Evolutionary conservation across 2,329 filamentous ascomycete genomes (phyloP).

Genomic region (Didymella segeticola): DNA sequence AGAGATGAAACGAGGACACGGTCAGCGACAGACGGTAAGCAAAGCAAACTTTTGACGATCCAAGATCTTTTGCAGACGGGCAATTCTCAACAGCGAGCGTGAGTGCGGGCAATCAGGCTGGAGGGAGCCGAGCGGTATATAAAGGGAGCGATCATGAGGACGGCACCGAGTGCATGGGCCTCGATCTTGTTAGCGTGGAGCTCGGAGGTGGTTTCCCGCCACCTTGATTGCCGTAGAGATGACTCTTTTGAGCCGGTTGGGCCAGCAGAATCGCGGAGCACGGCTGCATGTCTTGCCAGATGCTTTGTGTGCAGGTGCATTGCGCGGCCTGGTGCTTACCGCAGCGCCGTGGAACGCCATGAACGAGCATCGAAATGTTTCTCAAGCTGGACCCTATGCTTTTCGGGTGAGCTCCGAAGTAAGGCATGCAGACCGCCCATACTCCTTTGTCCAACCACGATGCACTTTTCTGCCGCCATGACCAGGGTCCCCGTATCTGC

Average conservation of each 20-base stretch:
- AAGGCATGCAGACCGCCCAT: slow-evolving; percentile 2
- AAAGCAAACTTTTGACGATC: slow-evolving; percentile 8
- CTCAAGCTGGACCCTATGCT: slow-evolving; percentile 2
- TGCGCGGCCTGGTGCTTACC: slow-evolving; percentile 10
- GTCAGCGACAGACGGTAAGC: slow-evolving; percentile 33
- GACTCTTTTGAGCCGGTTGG: slow-evolving; percentile 13
- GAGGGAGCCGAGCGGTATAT: slow-evolving; percentile 31
- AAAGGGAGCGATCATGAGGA: slow-evolving; percentile 36
- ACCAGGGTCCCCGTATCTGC: slow-evolving; percentile 20
- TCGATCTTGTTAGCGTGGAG: slow-evolving; percentile 17
- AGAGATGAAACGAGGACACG: slow-evolving; percentile 14
- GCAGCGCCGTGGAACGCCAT: slow-evolving; percentile 8
- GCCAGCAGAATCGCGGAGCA: slow-evolving; percentile 6
- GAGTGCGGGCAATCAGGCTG: slow-evolving; percentile 26
- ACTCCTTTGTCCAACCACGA: not conserved
- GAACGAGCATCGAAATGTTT: slow-evolving; percentile 10
- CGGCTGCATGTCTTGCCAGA: slow-evolving; percentile 20
- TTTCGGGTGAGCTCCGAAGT: slow-evolving; percentile 16
- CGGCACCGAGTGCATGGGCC: slow-evolving; percentile 19
- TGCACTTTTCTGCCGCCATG: slow-evolving; percentile 10
- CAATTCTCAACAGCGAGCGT: slow-evolving; percentile 39
- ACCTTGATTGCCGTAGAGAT: slow-evolving; percentile 5
- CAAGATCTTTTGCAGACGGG: slow-evolving; percentile 18
- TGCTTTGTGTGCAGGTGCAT: slow-evolving; percentile 19
- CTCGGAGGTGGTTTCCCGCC: slow-evolving; percentile 17